Evolutionary conservation across 352 stramenopile species (phyloP).

Genomic region (Peronosclerospora sorghi): DNA sequence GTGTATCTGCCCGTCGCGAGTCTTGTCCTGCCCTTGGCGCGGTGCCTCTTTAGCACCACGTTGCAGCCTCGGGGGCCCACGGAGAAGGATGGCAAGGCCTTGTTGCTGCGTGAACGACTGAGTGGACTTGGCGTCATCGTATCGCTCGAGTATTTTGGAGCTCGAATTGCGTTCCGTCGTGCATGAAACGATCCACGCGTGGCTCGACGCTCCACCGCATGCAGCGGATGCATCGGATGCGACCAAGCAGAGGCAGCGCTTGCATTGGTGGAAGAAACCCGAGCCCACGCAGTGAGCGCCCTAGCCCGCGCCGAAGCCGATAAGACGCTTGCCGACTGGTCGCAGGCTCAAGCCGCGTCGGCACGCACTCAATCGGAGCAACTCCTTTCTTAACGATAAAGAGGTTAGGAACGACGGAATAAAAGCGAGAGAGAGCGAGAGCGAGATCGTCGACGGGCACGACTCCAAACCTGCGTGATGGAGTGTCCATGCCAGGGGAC

Average conservation of each 20-base stretch:
- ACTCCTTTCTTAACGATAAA: no score
- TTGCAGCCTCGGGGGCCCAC: conserved; percentile 39
- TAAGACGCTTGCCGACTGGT: no score
- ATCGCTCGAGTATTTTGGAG: conserved; percentile 41
- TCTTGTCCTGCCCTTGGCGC: conserved; percentile 42
- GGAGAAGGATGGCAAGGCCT: conserved; percentile 15
- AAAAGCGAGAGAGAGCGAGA: no score
- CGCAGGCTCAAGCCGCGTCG: no score
- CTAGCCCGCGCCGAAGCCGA: no score
- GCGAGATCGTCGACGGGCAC: no score
- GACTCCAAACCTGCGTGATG: no score
- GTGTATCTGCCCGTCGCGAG: conserved; percentile 66
- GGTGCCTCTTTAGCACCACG: conserved; percentile 62
- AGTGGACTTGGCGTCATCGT: conserved; percentile 47
- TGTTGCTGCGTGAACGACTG: conserved; percentile 71
- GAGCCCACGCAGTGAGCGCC: no score
- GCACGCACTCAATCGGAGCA: no score
- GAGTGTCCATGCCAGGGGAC: no score
- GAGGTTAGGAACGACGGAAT: no score
- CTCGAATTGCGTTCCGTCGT: conserved; percentile 30
- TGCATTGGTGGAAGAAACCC: no score
- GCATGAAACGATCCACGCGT: conserved; percentile 19
- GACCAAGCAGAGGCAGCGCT: conserved; percentile 3
- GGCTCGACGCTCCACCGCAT: conserved; percentile 30
- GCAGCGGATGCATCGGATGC: conserved; percentile 2